Evolutionary conservation across 176 grass and related monocot genomes (phyloP), one percentile per base, ranked within the genome.

Genomic region (Musa acuminata): DNA sequence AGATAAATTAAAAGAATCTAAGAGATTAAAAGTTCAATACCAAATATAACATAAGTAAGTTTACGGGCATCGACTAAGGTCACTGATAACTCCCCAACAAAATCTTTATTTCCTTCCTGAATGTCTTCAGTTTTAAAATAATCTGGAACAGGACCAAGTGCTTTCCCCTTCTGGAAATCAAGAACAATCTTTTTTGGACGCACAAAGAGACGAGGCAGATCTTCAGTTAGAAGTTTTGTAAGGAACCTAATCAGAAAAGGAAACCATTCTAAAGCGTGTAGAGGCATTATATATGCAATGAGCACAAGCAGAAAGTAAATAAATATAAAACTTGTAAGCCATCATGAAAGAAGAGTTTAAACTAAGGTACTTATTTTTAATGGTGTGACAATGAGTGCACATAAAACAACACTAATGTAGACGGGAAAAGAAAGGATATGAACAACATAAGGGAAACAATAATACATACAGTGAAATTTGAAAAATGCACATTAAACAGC

Each of bases 141-240:
- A 75, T 85, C 83, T 78, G 90, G 69, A 76, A 93, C 75, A 74
- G 94, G 94, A 55, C 90, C 94, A 71, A 82, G 82, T 70, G 94
- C 82, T 81, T 85, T 92, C 51, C 94, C 95, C 75, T 93, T 78
- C 64, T 89, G 90, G 77, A 98, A 98, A 93, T 98, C 95, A 24
- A 98, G 95, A 60, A 99, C 90, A 11, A 99, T 99, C 81, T 91
- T 98, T 75, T 94, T 93, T 72, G 95, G 95, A 0, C 88, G 90
- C 71, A 94, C 90, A 89, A 99, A 98, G 50, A 99, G 88, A 26
- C 88, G 88, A 80, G 95, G 95, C 59, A 99, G 68, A 70, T 99
- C 95, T 89, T 93, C 95, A 13, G 95, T 99, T 43, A 99, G 54
- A 78, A 99, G 90, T 73, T 99, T 85, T 0, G 84, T 99, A 52